phyloP scores from a whole-genome alignment of 2,329 filamentous ascomycete species.

The Acrocalymma vagum region DNA sequence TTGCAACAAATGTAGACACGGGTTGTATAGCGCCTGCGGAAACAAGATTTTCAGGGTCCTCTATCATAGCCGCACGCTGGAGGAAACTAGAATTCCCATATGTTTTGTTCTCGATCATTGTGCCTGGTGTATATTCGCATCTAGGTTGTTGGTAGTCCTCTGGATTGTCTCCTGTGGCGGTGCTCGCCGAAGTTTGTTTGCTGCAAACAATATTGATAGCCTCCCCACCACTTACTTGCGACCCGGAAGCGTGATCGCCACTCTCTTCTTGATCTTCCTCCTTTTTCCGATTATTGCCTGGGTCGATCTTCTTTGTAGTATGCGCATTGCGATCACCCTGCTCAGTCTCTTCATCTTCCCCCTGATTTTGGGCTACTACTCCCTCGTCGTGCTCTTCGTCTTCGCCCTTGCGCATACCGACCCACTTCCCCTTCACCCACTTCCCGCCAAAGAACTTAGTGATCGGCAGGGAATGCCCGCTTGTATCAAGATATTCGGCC shows the following conservation, averaged over 20 bases:
- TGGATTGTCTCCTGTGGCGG: too few relatives aligned
- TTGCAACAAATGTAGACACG: too few relatives aligned
- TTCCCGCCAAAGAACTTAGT: slow-evolving; percentile 33
- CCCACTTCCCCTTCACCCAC: slow-evolving; percentile 28
- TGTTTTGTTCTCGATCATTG: too few relatives aligned
- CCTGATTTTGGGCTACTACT: background rate
- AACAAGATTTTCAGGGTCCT: too few relatives aligned
- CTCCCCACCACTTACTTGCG: background rate
- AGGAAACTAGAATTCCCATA: too few relatives aligned
- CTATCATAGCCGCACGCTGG: too few relatives aligned
- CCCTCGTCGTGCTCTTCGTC: slow-evolving; percentile 12
- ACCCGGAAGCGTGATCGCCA: background rate
- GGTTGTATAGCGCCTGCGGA: too few relatives aligned
- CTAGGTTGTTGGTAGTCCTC: too few relatives aligned
- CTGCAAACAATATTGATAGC: background rate
- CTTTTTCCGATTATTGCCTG: background rate
- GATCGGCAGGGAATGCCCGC: slow-evolving; percentile 26
- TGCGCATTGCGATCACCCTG: background rate
- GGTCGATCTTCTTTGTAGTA: background rate
- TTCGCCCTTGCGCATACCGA: slow-evolving; percentile 26
- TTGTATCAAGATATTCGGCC: slow-evolving; percentile 36
- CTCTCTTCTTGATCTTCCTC: background rate
- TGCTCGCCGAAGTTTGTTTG: too few relatives aligned
- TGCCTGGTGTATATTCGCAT: too few relatives aligned
- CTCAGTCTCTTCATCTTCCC: background rate